Evolutionary conservation across 495 filamentous ascomycete genomes (phyloP), one percentile per base, ranked within the genome.

Genomic region (Penicillium verhagenii): DNA sequence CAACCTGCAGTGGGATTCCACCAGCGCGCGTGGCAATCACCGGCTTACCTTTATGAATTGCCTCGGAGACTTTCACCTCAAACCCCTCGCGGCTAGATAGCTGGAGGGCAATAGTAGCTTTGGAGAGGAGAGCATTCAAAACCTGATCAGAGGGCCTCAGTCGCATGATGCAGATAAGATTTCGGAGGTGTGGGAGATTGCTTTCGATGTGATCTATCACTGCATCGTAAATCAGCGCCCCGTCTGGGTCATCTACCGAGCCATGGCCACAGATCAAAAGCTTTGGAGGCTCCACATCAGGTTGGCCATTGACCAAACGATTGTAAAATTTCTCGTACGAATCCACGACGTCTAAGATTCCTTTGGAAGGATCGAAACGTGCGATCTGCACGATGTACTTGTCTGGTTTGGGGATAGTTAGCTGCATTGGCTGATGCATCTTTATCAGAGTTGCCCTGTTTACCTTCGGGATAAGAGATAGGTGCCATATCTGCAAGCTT

Each of bases 1-100:
- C 79, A 35, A 95, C 79, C 70, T 95, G 90, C 10, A 95, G 77
- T 0, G 91, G 89, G 47, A 96, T 92, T 4, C 91, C 91, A 28
- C 91, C 91, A 0, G 87, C 87, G 14, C 78, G 77, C 1, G 88
- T 90, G 6, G 88, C 89, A 49, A 96, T 91, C 43, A 92, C 80
- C 2, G 91, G 91, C 10, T 87, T 84, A 20, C 91, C 91, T 58
- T 92, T 91, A 68, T 93, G 90, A 7, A 92, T 77, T 23, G 89
- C 91, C 68, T 96, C 91, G 0, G 87, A 91, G 14, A 96, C 90
- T 71, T 95, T 96, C 51, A 94, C 86, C 66, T 96, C 90, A 61
- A 96, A 96, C 3, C 90, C 91, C 67, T 96, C 91, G 18, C 87
- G 83, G 1, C 84, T 91, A 7, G 88, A 92, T 16, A 96, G 81